Conservation (phyloP, 2,329 filamentous ascomycete species). For the Madurella fahalii region DNA sequence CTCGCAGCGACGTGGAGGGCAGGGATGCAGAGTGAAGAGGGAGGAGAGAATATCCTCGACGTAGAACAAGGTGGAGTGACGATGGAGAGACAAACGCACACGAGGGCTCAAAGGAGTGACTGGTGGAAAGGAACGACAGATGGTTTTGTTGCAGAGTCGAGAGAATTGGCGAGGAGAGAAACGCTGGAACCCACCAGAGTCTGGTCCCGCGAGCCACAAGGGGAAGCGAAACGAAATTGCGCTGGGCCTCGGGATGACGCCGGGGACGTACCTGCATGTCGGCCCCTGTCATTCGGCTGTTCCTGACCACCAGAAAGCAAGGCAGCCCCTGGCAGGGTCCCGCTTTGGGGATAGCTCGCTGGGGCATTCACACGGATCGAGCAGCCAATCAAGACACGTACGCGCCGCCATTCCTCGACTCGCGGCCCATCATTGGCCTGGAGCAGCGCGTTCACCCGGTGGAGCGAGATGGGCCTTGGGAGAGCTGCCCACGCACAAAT, state of each 20-base stretch:
- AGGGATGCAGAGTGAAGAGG: conserved; percentile 10
- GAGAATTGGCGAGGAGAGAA: conserved; percentile 15
- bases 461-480: conserved; percentile 10
- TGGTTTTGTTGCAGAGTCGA: conserved; percentile 25
- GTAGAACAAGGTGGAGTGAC: conserved; percentile 17
- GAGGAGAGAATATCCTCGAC: conserved; percentile 5
- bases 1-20: conserved; percentile 16
- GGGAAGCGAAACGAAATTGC: conserved; percentile 28
- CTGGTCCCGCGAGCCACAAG: conserved; percentile 18
- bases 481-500: conserved; percentile 21
- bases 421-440: conserved; percentile 14
- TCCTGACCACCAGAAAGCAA: conserved; percentile 15
- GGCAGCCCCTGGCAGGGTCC: conserved; percentile 11
- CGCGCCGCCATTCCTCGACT: conserved; percentile 3
- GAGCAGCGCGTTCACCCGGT: conserved; percentile 10
- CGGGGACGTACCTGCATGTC: conserved; percentile 11
- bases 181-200: conserved; percentile 19
- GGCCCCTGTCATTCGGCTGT: conserved; percentile 18
- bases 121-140: conserved; percentile 22
- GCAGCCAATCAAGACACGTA: conserved; percentile 18
- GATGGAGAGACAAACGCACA: conserved; percentile 16
- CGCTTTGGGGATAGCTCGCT: conserved; percentile 13
- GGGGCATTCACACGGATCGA: conserved; percentile 1
- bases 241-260: conserved; percentile 23
- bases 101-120: conserved; percentile 24